A percentile compares a stretch with the other conserved stretches of the same genome.
Conservation (phyloP, 1,139 yeast genomes). For the Sugiyamaella grinbergsii region DNA sequence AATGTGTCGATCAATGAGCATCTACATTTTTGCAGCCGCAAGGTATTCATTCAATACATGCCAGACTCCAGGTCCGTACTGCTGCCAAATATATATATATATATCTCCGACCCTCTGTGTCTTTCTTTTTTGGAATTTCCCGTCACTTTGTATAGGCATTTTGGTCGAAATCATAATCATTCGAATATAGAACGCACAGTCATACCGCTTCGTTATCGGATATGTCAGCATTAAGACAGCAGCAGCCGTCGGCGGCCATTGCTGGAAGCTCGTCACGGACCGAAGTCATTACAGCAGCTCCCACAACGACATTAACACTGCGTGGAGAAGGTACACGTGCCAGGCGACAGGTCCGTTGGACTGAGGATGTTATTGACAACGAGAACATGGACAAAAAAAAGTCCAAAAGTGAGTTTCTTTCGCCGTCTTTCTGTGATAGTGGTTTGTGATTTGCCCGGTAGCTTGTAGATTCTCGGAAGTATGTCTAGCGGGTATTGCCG, state of each 20-base stretch:
- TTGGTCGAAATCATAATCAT: neutral
- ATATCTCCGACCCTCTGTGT: too few species aligned
- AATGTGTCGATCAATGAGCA: too few species aligned
- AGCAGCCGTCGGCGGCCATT: conserved; percentile 2
- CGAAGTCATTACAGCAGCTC: conserved; percentile 11
- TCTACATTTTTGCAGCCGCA: neutral
- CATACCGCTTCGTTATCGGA: neutral
- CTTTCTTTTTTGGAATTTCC: too few species aligned
- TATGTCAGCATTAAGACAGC: conserved; percentile 3
- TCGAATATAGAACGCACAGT: neutral
- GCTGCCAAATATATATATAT: too few species aligned
- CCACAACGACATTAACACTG: conserved; percentile 4
- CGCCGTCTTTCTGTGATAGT: too few species aligned
- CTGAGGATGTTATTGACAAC: conserved; percentile 83
- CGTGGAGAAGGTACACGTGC: conserved; percentile 16
- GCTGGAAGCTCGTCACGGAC: conserved; percentile 12
- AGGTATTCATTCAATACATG: neutral
- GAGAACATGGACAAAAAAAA: conserved; percentile 86
- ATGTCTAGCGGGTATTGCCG: too few species aligned
- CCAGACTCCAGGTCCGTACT: too few species aligned
- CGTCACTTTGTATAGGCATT: neutral
- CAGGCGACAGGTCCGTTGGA: conserved; percentile 69
- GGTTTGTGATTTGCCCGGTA: too few species aligned
- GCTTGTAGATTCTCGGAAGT: too few species aligned
- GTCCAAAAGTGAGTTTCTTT: conserved; percentile 56